Evolutionary conservation across 192 early-diverging fungal genomes (phyloP).

Genomic region (Mortierella antarctica): DNA sequence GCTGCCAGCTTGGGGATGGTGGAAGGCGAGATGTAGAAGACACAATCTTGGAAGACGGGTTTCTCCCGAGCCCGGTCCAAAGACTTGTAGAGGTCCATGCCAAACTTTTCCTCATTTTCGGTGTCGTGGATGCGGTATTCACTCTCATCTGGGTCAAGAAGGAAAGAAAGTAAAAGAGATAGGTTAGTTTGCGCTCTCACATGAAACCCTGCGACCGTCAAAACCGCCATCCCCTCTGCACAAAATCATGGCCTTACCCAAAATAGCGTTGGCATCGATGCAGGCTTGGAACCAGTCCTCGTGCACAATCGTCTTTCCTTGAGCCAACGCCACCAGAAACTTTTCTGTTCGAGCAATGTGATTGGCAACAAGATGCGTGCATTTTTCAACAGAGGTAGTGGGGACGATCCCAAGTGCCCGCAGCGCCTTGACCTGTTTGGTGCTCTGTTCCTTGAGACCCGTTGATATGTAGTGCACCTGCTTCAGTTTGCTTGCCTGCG

Average conservation of each 20-base stretch:
- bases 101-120: slow-evolving; percentile 27
- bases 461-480: slow-evolving; percentile 48
- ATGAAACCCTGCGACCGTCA: not conserved
- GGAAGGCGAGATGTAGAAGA: slow-evolving; percentile 45
- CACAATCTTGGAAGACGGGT: slow-evolving; percentile 32
- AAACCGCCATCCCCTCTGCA: not conserved
- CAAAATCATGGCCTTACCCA: slow-evolving; percentile 15
- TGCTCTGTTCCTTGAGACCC: slow-evolving; percentile 57
- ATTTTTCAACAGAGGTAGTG: slow-evolving; percentile 55
- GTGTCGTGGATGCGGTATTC: slow-evolving; percentile 27
- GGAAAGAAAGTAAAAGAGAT: not conserved
- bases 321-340: slow-evolving; percentile 41
- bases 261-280: slow-evolving; percentile 38
- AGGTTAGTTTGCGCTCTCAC: not conserved
- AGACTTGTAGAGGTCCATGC: slow-evolving; percentile 27
- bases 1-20: slow-evolving; percentile 14
- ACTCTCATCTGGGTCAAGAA: slow-evolving; percentile 19
- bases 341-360: slow-evolving; percentile 70
- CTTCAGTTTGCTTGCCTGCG: slow-evolving; percentile 11
- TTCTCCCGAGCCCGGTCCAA: slow-evolving; percentile 31
- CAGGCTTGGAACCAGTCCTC: slow-evolving; percentile 47
- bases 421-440: slow-evolving; percentile 54
- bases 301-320: slow-evolving; percentile 37
- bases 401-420: slow-evolving; percentile 64
- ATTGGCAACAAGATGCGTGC: slow-evolving; percentile 68